These are phyloP conservation scores for Lolium perenne DNA, from an alignment of 176 grass and related monocot species.

Conservation along the genomic window DNA sequence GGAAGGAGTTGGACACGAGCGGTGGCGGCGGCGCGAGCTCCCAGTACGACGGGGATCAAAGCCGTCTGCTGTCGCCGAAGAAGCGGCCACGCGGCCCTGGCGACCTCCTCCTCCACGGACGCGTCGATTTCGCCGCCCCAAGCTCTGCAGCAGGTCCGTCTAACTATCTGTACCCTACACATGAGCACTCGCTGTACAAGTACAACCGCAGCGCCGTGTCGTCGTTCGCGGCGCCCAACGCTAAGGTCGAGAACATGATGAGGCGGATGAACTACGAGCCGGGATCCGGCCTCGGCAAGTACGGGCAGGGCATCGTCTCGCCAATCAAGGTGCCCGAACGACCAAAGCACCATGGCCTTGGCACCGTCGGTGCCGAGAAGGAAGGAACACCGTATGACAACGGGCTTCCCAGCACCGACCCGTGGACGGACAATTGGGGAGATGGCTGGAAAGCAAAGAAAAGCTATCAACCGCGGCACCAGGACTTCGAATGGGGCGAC, in stretches of 20 bases:
- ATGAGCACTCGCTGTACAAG: background rate
- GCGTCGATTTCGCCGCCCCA: slow-evolving; percentile 42
- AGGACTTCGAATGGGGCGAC: background rate
- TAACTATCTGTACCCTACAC: background rate
- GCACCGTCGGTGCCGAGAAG: slow-evolving; percentile 39
- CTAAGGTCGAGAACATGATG: slow-evolving; percentile 52
- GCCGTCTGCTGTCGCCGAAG: slow-evolving; percentile 19
- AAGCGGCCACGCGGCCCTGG: slow-evolving; percentile 32
- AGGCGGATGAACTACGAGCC: slow-evolving; percentile 68
- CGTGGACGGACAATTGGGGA: slow-evolving; percentile 51
- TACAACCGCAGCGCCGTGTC: background rate
- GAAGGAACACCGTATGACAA: background rate
- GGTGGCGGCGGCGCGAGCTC: background rate
- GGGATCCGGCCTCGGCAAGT: slow-evolving; percentile 68
- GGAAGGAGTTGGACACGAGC: background rate
- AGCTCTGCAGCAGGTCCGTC: slow-evolving; percentile 8
- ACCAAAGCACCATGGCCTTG: slow-evolving; percentile 54
- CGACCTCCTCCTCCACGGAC: slow-evolving; percentile 40
- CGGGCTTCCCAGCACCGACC: background rate
- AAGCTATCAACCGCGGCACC: background rate
- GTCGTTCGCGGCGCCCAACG: slow-evolving; percentile 22
- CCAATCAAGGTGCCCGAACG: slow-evolving; percentile 43
- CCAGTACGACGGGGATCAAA: background rate
- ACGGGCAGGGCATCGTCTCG: slow-evolving; percentile 65
- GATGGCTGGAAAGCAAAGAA: background rate